Evolutionary conservation across 1,284 basidiomycete genomes (phyloP), one percentile per base, ranked within the genome.

Genomic region (Megacollybia platyphylla): DNA sequence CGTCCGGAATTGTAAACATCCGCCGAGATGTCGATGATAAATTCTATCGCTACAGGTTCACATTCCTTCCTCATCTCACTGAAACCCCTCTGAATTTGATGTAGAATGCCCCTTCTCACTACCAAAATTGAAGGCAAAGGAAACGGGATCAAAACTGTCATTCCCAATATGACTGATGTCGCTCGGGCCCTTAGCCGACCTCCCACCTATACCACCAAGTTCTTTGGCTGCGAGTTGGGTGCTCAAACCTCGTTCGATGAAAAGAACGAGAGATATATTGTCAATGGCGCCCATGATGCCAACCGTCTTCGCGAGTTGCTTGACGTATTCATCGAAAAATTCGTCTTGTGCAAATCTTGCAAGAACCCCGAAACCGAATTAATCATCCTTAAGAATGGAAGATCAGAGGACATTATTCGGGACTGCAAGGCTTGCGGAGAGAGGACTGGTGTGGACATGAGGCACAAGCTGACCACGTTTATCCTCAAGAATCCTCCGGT

Each of bases 321-420:
- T 54, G 94, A 98, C 60, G 76, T 64, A 37, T 99, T 98, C 71
- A 99, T 99, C 67, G 87, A 89, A 52, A 97, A 97, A 64, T 99
- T 97, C 57, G 92, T 99, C 43, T 83, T 99, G 24, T 99, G 96
- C 69, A 85, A 83, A 50, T 79, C 85, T 34, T 99, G 96, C 86
- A 97, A 97, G 73, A 99, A 99, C 61, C 96, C 96, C 18, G 96
- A 99, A 68, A 99, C 96, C 35, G 94, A 97, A 57, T 78, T 97
- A 42, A 70, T 93, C 66, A 82, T 97, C 59, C 79, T 87, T 57
- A 91, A 88, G 63, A 75, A 45, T 38, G 73, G 72, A 40, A 63
- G 73, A 24, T 60, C 70, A 46, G 93, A 97, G 57, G 76, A 84
- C 53, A 94, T 98, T 60, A 79, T 87, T 52, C 79, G 93, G 49